Base-by-base conservation (phyloP, 768 basidiomycete species). In the Pleurotus djamor region DNA sequence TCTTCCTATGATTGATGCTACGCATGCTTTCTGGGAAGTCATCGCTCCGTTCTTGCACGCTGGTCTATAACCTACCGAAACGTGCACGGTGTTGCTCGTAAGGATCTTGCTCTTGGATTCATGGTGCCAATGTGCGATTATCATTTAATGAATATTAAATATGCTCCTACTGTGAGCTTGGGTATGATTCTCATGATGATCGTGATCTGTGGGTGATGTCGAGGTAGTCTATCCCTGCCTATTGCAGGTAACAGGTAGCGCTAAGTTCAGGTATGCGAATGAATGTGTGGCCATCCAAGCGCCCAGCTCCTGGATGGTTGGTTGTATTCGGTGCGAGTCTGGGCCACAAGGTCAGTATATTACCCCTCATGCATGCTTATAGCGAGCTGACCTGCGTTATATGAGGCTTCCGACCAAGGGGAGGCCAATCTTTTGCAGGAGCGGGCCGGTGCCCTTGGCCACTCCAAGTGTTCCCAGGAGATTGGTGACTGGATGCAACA, bases 1-100 rank as follows among this genome's bases (percentile, higher is more conserved):
- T 70, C 64, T 84, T 5, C 83, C 83, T 0, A 83, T 84, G 81
- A 68, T 83, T 4, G 83, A 84, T 64, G 72, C 73, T 52, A 77
- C 80, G 2, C 74, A 76, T 61, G 58, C 58, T 17, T 83, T 78
- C 59, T 76, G 72, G 66, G 66, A 69, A 10, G 66, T 68, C 36
- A 64, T 80, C n/a, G 64, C 60, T 12, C 45, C 48, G n/a, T 76
- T 76, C 56, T 61, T 76, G 64, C 13, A 12, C n/a, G 10, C 45
- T 2, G n/a, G 17, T 17, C 7, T 17, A 17, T 47, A 7, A 16
- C 17, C 2, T 7, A 17, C 1, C 17, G 45, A 47, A 28, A 3
- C 3, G 21, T 28, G 3, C 21, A 1, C 2, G 21, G 21, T 28
- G 21, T 28, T n/a, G n/a, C n/a, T n/a, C n/a, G n/a, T n/a, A n/a